Evolutionary conservation across 441 rosid species (phyloP), one percentile per base, ranked within the genome.

Genomic region (Sinapis alba): DNA sequence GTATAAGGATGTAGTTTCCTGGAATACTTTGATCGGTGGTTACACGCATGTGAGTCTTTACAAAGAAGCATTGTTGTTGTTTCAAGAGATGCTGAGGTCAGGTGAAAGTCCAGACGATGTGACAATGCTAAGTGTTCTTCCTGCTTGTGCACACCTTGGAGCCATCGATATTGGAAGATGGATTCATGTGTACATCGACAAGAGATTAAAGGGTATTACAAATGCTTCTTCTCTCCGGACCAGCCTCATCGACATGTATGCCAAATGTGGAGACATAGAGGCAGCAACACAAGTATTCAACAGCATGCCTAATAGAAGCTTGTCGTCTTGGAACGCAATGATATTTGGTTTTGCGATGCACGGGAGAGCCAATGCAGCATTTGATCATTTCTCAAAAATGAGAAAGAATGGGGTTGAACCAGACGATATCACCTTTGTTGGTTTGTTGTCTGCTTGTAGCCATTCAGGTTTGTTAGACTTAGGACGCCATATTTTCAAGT

Each of bases 11-110:
- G 94, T 88, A 18, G 74, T 90, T 67, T 86, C 94, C 0, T 90
- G 96, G 97, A 92, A 92, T 75, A 88, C 85, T 4, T 82, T 92
- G 87, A 89, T 92, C 13, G 91, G 96, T 63, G 97, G 94, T 26
- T 85, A 81, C 74, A 71, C 85, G 23, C 87, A 76, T 75, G 66
- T 24, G 86, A 86, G 78, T 77, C 20, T 45, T 45, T 84, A 84
- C 62, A 85, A 79, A 78, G 89, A 88, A 80, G 89, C 96, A 19
- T 77, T 90, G 71, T 70, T 61, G 82, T 63, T 86, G 62, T 92
- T 92, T 67, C 79, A 82, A 38, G 79, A 56, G 76, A 90, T 93
- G 95, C 66, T 86, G 56, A 69, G 69, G 67, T 84, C 88, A 53
- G 69, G 83, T 71, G 68, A 83, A 45, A 83, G 71, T 58, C 95